These are phyloP conservation scores for Eucalyptus dawsonii DNA, from an alignment of 345 rosid genomes.

Conservation along the genomic window DNA sequence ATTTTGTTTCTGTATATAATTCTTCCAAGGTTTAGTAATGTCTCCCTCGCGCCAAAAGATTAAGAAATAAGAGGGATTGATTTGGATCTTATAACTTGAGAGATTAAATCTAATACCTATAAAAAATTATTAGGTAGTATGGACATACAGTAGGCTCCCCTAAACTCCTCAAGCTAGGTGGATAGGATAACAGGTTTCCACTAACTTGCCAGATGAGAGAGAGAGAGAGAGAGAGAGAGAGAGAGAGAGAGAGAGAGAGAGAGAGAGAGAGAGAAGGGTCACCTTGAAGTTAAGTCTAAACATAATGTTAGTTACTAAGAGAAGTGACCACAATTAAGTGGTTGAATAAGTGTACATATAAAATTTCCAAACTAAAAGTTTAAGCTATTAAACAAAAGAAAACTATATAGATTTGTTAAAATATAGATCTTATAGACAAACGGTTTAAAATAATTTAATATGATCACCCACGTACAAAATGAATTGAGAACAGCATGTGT, in stretches of 20 bases:
- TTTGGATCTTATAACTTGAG: neutral
- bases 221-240: too few species aligned
- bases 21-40: neutral
- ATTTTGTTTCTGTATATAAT: neutral
- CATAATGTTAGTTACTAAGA: neutral
- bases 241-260: neutral
- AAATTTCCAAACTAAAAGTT: neutral
- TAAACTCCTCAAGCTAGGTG: too few species aligned
- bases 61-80: neutral
- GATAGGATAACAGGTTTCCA: too few species aligned
- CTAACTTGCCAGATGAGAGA: too few species aligned
- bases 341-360: neutral
- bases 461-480: neutral
- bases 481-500: neutral
- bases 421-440: too few species aligned
- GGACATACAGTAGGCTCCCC: too few species aligned
- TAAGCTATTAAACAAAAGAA: neutral
- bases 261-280: too few species aligned
- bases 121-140: neutral
- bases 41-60: neutral
- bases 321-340: neutral
- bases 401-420: neutral
- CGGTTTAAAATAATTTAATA: too few species aligned
- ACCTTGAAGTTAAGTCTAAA: neutral
- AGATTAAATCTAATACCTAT: neutral